phyloP scores from a whole-genome alignment of 2,329 filamentous ascomycete species.

The Bertia moriformis region DNA sequence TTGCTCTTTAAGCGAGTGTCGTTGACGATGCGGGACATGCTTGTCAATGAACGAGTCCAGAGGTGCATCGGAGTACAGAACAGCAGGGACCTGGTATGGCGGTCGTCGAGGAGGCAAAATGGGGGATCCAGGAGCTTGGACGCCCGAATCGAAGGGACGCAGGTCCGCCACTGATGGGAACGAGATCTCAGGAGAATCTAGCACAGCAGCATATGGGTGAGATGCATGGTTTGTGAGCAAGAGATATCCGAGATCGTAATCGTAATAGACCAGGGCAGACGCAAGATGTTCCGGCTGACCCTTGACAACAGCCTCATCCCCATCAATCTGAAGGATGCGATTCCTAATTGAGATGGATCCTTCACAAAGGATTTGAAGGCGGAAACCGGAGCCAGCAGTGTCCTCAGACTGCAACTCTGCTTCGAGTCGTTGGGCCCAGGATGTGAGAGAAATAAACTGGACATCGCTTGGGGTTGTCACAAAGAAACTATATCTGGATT shows the following conservation, averaged over 20 bases:
- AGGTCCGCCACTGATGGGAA: constrained; percentile 13
- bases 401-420: constrained; percentile 36
- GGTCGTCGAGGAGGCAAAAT: constrained; percentile 17
- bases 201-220: constrained; percentile 30
- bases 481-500: constrained; percentile 41
- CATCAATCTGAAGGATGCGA: neutral
- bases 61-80: constrained; percentile 20
- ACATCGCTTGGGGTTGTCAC: constrained; percentile 37
- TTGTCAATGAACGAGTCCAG: constrained; percentile 23
- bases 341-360: constrained; percentile 17
- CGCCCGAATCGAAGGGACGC: constrained; percentile 10
- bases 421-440: constrained; percentile 40
- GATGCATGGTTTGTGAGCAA: constrained; percentile 31
- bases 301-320: constrained; percentile 3
- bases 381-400: constrained; percentile 34
- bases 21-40: constrained; percentile 22
- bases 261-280: constrained; percentile 33
- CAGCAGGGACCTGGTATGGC: constrained; percentile 22
- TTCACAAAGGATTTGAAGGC: constrained; percentile 37
- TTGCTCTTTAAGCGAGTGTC: constrained; percentile 23
- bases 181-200: constrained; percentile 27
- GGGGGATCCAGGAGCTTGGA: constrained; percentile 7
- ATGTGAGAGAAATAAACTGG: constrained; percentile 34
- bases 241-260: constrained; percentile 41
- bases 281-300: constrained; percentile 20